phyloP scores from a whole-genome alignment of 2,329 filamentous ascomycete genomes.

The Ascochyta pisi region DNA sequence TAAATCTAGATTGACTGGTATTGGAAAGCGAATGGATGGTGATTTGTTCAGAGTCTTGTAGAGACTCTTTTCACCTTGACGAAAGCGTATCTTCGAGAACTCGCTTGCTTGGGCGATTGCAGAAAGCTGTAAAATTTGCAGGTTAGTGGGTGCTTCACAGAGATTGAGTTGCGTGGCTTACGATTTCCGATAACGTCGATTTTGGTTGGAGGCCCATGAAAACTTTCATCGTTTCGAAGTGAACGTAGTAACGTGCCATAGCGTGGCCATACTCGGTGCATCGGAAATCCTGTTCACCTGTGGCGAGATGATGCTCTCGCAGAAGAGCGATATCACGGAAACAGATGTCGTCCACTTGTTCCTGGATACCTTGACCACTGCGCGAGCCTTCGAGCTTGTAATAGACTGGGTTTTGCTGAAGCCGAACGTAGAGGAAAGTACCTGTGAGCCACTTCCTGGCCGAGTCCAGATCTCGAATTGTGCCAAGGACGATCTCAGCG shows the following conservation, averaged over 20 bases:
- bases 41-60: constrained; percentile 77
- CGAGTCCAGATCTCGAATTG: constrained; percentile 67
- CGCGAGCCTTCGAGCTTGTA: constrained; percentile 69
- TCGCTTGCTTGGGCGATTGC: constrained; percentile 72
- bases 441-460: constrained; percentile 77
- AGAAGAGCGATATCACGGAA: constrained; percentile 71
- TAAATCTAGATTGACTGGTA: constrained; percentile 70
- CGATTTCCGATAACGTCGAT: constrained; percentile 71
- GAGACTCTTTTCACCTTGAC: constrained; percentile 69
- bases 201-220: constrained; percentile 68
- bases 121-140: constrained; percentile 61
- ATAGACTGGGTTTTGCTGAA: constrained; percentile 72
- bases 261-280: constrained; percentile 77
- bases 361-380: constrained; percentile 61
- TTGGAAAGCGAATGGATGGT: constrained; percentile 71
- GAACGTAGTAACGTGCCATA: constrained; percentile 84
- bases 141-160: constrained; percentile 7
- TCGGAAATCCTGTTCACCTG: constrained; percentile 56
- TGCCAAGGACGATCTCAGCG: constrained; percentile 80
- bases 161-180: constrained; percentile 51
- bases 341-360: constrained; percentile 73
- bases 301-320: constrained; percentile 65
- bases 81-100: constrained; percentile 75
- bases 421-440: constrained; percentile 79
- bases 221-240: constrained; percentile 78